phyloP scores from a whole-genome alignment of 768 basidiomycete species.

The Coprinopsis cinerea region DNA sequence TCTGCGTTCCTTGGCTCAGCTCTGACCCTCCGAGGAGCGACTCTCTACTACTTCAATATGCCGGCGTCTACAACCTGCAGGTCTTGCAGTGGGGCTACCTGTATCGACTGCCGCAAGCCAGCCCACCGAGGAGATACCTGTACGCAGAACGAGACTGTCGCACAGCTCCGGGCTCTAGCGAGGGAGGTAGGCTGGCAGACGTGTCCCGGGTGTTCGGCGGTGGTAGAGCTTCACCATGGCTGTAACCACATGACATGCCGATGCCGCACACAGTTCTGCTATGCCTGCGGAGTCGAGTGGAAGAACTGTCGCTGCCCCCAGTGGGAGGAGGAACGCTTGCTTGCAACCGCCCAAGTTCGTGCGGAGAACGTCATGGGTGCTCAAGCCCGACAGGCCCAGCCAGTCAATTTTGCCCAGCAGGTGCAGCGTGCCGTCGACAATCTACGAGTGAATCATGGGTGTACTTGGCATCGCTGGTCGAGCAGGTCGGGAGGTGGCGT shows the following conservation, averaged over 20 bases:
- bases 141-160: constrained; percentile 28
- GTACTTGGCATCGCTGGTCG: constrained; percentile 36
- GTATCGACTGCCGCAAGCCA: constrained; percentile 12
- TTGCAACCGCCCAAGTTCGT: constrained; percentile 38
- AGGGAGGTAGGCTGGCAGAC: constrained; percentile 49
- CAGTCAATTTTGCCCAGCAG: constrained; percentile 22
- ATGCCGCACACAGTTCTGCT: constrained; percentile 56
- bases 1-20: constrained; percentile 15
- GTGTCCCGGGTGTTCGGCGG: constrained; percentile 50
- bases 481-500: constrained; percentile 34
- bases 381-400: constrained; percentile 19
- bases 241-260: constrained; percentile 66
- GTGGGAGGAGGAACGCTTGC: constrained; percentile 51
- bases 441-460: constrained; percentile 51
- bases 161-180: constrained; percentile 42
- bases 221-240: constrained; percentile 51
- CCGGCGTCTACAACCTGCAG: constrained; percentile 1
- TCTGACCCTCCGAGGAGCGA: not conserved
- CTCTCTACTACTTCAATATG: not conserved
- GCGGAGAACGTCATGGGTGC: constrained; percentile 38
- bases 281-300: constrained; percentile 58
- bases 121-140: constrained; percentile 12
- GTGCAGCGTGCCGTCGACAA: constrained; percentile 27
- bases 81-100: constrained; percentile 10
- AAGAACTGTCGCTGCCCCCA: constrained; percentile 55